Evolutionary conservation across 768 basidiomycete species (phyloP).

Genomic region (Candolleomyces eurysporus): DNA sequence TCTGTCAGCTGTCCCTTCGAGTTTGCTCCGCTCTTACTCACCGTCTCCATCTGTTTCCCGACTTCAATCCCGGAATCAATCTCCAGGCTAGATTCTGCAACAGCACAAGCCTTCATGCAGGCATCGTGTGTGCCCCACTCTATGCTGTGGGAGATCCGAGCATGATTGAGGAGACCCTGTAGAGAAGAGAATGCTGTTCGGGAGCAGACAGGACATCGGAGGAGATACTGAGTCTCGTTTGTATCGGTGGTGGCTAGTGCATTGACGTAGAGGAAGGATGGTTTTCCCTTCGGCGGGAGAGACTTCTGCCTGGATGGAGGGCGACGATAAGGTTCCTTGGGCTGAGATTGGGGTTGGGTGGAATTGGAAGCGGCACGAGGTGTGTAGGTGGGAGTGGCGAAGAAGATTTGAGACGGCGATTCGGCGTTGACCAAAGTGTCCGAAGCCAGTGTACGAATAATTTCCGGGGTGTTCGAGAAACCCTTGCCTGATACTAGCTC

Average conservation of each 20-base stretch:
- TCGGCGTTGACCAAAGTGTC: conserved; percentile 41
- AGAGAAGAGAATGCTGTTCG: conserved; percentile 47
- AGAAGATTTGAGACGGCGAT: conserved; percentile 35
- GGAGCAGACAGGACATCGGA: conserved; percentile 45
- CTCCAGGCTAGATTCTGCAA: conserved; percentile 38
- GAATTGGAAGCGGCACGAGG: conserved; percentile 22
- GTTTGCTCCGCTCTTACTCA: no score
- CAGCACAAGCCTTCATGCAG: conserved; percentile 50
- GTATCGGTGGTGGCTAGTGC: conserved; percentile 9
- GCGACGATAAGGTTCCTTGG: conserved; percentile 15
- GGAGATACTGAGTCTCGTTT: conserved; percentile 25
- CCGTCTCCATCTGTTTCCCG: conserved; percentile 13
- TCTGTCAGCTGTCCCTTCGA: no score
- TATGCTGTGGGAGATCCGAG: conserved; percentile 44
- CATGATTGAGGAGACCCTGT: conserved; percentile 56
- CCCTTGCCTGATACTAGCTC: not conserved
- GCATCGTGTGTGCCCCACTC: conserved; percentile 58
- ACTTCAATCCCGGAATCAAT: conserved; percentile 42
- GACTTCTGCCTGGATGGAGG: conserved; percentile 26
- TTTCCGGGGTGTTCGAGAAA: conserved; percentile 17
- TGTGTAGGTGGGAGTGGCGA: conserved; percentile 11
- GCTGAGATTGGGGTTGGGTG: conserved; percentile 33
- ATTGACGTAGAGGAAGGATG: conserved; percentile 10
- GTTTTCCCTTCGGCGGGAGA: conserved; percentile 3
- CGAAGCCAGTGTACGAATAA: conserved; percentile 39